Percentiles rank a stretch among this genome's conserved stretches.
These are phyloP conservation scores for Saturnispora halmiae DNA, from an alignment of 805 yeast genomes.

Conservation along the genomic window DNA sequence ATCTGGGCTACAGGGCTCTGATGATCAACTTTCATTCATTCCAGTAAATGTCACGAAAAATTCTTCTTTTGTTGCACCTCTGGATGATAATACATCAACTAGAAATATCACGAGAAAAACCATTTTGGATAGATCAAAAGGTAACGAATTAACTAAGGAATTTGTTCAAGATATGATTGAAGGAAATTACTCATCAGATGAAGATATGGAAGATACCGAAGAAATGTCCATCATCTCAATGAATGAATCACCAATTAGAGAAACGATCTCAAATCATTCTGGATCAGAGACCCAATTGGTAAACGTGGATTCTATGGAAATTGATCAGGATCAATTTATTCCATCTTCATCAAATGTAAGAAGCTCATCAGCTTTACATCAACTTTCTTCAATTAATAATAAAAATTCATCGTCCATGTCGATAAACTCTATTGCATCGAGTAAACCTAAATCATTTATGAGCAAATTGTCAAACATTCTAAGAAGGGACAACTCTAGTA, in stretches of 20 bases:
- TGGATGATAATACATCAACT: background rate
- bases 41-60: background rate
- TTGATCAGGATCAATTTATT: too few species aligned
- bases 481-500: constrained; percentile 5
- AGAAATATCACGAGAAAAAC: background rate
- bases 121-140: background rate
- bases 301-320: background rate
- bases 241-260: background rate
- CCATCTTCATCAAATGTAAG: too few species aligned
- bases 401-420: background rate
- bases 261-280: background rate
- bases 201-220: constrained; percentile 7
- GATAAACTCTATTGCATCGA: constrained; percentile 1
- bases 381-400: background rate
- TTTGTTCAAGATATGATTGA: constrained; percentile 8
- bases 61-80: background rate
- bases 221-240: constrained; percentile 8
- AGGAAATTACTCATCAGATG: constrained; percentile 6
- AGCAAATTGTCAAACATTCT: constrained; percentile 14
- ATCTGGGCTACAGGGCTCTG: background rate
- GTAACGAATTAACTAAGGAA: constrained; percentile 5
- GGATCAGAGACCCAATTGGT: background rate
- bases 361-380: too few species aligned
- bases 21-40: background rate
- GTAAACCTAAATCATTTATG: constrained; percentile 24